These are phyloP conservation scores for Pyrus bretschneideri DNA, from an alignment of 306 rosid genomes.

Conservation along the genomic window DNA sequence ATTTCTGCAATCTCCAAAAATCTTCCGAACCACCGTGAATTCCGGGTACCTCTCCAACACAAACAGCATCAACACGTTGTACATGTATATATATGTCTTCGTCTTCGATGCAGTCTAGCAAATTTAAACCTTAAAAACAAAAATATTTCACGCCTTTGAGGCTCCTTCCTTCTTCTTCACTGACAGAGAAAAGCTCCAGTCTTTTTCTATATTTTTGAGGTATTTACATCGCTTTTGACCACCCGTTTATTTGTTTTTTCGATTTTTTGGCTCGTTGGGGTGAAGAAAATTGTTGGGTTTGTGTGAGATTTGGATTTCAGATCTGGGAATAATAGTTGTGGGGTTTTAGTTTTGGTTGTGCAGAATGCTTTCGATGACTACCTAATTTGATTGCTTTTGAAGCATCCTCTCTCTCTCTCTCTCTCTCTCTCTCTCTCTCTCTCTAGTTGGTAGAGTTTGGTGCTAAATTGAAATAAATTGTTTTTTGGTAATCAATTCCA, in stretches of 20 bases:
- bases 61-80: background rate
- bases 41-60: background rate
- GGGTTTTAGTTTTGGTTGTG: background rate
- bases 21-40: background rate
- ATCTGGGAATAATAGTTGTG: slow-evolving; percentile 19
- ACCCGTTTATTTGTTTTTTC: background rate
- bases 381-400: slow-evolving; percentile 24
- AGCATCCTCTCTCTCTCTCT: background rate
- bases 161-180: background rate
- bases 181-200: background rate
- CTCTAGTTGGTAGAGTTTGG: slow-evolving; percentile 25
- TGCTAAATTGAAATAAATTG: background rate
- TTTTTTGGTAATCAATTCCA: background rate
- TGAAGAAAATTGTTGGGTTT: background rate
- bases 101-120: background rate
- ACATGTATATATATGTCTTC: background rate
- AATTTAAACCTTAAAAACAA: no score
- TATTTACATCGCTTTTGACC: background rate
- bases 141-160: background rate
- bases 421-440: background rate
- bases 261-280: background rate
- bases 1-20: background rate
- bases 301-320: slow-evolving; percentile 31
- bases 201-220: slow-evolving; percentile 1
- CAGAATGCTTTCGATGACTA: slow-evolving; percentile 20